A percentile compares a stretch with the other conserved stretches of the same genome.
These are phyloP conservation scores for Chlamydomonas sphaeroides DNA, from an alignment of 139 green algal genomes.

Conservation along the genomic window DNA sequence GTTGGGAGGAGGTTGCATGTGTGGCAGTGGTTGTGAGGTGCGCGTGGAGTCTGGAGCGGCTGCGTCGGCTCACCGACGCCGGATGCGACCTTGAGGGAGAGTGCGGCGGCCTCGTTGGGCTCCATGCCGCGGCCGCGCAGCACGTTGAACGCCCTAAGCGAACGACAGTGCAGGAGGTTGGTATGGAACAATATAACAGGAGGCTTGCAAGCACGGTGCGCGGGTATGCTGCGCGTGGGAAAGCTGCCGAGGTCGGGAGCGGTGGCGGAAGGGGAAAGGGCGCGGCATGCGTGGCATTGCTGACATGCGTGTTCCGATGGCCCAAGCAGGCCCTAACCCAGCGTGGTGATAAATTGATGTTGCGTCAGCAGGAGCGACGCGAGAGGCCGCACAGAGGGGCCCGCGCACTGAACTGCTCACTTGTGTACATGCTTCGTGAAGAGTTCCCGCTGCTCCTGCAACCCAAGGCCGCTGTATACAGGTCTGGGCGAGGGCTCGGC, in stretches of 20 bases:
- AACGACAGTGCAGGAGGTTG: background rate
- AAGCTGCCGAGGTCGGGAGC: too few species aligned
- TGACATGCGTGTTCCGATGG: too few species aligned
- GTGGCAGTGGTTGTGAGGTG: too few species aligned
- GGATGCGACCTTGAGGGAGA: conserved; percentile 65
- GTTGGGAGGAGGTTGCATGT: too few species aligned
- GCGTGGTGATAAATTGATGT: too few species aligned
- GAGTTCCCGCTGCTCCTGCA: background rate
- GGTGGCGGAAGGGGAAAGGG: too few species aligned
- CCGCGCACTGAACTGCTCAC: background rate
- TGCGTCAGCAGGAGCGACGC: background rate
- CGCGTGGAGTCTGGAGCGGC: background rate
- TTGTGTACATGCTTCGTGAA: conserved; percentile 20
- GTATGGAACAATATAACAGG: too few species aligned
- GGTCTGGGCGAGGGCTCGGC: too few species aligned
- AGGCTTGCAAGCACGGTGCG: too few species aligned
- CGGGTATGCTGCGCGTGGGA: too few species aligned
- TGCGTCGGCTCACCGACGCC: conserved; percentile 47
- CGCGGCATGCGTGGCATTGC: too few species aligned
- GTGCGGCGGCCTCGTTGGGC: conserved; percentile 63
- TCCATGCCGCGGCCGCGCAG: conserved; percentile 50
- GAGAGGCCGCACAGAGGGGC: background rate
- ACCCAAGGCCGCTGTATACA: background rate
- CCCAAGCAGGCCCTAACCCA: too few species aligned
- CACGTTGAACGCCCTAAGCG: conserved; percentile 15